These are phyloP conservation scores for Flaveria brownii DNA, from an alignment of 129 eudicot species.

Conservation along the genomic window DNA sequence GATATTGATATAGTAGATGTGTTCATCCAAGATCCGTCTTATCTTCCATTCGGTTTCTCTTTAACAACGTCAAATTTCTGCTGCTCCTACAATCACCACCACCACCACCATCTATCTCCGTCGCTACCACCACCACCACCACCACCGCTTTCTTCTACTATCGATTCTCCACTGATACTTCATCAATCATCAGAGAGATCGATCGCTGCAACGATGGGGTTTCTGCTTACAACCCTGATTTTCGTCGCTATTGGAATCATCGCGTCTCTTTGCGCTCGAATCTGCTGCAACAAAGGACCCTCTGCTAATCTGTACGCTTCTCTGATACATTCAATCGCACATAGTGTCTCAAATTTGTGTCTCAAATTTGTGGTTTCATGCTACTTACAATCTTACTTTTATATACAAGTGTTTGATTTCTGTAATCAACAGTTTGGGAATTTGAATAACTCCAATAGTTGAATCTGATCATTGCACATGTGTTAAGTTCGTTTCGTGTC, in stretches of 20 bases:
- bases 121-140: constrained; percentile 1
- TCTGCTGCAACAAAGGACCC: constrained; percentile 79
- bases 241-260: constrained; percentile 48
- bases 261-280: constrained; percentile 60
- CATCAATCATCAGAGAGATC: neutral
- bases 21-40: neutral
- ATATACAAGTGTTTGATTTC: neutral
- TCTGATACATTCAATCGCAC: neutral
- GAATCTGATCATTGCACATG: constrained; percentile 8
- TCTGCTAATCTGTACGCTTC: constrained; percentile 53
- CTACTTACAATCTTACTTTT: neutral
- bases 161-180: neutral
- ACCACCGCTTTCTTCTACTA: neutral
- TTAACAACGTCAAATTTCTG: constrained; percentile 12
- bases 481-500: constrained; percentile 2
- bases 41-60: neutral
- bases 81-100: constrained; percentile 9
- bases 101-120: constrained; percentile 20
- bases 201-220: constrained; percentile 43
- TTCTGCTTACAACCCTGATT: constrained; percentile 39
- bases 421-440: neutral
- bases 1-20: neutral
- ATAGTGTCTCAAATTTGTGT: neutral
- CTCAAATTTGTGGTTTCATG: neutral
- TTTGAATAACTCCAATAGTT: neutral